Conservation (phyloP, 1,284 basidiomycete genomes). For the Leccinum fallax region DNA sequence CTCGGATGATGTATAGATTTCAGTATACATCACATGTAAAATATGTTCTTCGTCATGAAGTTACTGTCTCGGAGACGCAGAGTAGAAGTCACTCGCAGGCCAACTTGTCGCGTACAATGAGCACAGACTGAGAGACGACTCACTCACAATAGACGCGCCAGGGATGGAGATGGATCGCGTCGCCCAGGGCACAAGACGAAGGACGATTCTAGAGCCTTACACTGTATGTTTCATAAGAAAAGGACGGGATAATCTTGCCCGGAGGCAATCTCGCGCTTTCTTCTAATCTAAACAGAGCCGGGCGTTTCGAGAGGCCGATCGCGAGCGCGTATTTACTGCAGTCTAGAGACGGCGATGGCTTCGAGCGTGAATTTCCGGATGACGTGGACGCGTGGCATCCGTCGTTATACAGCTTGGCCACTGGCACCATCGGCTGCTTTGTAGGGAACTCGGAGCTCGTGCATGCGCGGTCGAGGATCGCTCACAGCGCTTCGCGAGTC, state of each 20-base stretch:
- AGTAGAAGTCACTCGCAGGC: not conserved
- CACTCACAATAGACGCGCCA: not conserved
- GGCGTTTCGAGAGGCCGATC: constrained; percentile 3
- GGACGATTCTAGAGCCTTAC: not conserved
- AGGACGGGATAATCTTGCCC: not conserved
- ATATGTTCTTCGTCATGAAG: not conserved
- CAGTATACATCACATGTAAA: not conserved
- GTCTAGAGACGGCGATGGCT: constrained; percentile 23
- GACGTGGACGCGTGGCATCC: constrained; percentile 61
- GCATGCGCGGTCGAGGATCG: constrained; percentile 73
- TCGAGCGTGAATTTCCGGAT: constrained; percentile 53
- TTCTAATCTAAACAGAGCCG: not conserved
- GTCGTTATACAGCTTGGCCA: not conserved
- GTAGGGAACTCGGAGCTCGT: constrained; percentile 86
- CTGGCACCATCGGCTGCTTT: not conserved
- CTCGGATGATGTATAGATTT: constrained; percentile 6
- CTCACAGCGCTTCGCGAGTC: constrained; percentile 67
- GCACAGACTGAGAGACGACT: not conserved
- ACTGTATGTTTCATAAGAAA: not conserved
- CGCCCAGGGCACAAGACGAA: not conserved
- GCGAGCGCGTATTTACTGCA: constrained; percentile 50
- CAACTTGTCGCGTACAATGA: not conserved
- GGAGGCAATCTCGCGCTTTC: not conserved
- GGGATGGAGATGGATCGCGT: too few species aligned
- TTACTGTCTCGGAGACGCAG: not conserved